Percentiles rank a stretch among this genome's conserved stretches.
Conservation (phyloP, 805 yeast species). For the Metschnikowia picachoensis region DNA sequence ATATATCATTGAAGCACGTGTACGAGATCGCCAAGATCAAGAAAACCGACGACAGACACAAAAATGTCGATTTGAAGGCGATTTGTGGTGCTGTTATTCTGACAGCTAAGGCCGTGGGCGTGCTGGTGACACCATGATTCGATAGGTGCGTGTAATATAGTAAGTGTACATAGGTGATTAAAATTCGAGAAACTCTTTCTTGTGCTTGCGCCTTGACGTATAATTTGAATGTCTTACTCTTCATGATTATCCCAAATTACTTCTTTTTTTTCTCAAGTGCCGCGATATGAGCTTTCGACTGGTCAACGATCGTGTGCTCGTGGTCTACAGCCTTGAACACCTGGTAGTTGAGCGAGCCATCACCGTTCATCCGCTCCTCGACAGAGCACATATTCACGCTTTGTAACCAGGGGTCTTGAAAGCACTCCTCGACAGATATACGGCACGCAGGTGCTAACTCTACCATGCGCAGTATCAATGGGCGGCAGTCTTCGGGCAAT, state of each 20-base stretch:
- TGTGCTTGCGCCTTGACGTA: background rate
- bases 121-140: conserved; percentile 63
- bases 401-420: conserved; percentile 66
- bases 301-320: conserved; percentile 84
- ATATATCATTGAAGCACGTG: conserved; percentile 74
- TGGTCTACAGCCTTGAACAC: conserved; percentile 55
- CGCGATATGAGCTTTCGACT: conserved; percentile 93
- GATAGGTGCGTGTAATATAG: conserved; percentile 5
- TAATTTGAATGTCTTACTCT: background rate
- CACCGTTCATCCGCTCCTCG: conserved; percentile 36
- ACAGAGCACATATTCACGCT: conserved; percentile 69
- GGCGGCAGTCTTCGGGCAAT: conserved; percentile 64
- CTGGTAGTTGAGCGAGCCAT: conserved; percentile 34
- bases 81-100: conserved; percentile 80
- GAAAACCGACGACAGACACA: conserved; percentile 78
- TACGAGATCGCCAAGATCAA: conserved; percentile 95
- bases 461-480: conserved; percentile 71
- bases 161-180: conserved; percentile 12
- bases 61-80: conserved; percentile 62
- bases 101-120: conserved; percentile 88
- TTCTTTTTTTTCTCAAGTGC: conserved; percentile 81
- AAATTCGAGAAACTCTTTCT: background rate
- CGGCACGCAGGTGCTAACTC: conserved; percentile 84
- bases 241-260: conserved; percentile 1
- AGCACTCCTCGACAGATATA: conserved; percentile 74